Evolutionary conservation across 345 rosid species (phyloP).

Genomic region (Lumnitzera racemosa): DNA sequence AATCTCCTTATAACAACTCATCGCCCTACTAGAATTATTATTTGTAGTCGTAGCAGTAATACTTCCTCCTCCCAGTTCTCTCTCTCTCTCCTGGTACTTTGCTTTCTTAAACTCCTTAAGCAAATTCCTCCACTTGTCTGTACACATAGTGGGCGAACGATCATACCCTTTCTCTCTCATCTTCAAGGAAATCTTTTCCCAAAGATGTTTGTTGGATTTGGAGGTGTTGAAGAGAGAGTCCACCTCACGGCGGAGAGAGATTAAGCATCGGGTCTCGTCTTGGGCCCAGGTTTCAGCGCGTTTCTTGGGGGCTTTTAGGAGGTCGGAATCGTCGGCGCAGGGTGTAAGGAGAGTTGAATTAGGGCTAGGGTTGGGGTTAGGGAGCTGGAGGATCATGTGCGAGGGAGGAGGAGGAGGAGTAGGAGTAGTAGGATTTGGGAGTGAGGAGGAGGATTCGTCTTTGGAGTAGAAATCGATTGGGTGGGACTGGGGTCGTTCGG

Average conservation of each 20-base stretch:
- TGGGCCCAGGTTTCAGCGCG: slow-evolving; percentile 99
- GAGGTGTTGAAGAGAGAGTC: slow-evolving; percentile 90
- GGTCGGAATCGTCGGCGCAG: too few relatives aligned
- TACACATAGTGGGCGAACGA: slow-evolving; percentile 97
- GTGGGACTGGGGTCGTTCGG: slow-evolving; percentile 60
- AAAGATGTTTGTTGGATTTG: slow-evolving; percentile 92
- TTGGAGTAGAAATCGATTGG: slow-evolving; percentile 73
- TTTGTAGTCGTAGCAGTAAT: slow-evolving; percentile 29
- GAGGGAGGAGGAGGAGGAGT: slow-evolving; percentile 33
- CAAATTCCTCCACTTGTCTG: slow-evolving; percentile 98
- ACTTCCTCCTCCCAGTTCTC: slow-evolving; percentile 84
- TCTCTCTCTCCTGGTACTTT: slow-evolving; percentile 62
- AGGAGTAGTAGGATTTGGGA: slow-evolving; percentile 72
- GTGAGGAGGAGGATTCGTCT: slow-evolving; percentile 27
- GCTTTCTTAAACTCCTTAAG: slow-evolving; percentile 95
- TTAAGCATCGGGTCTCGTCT: slow-evolving; percentile 84
- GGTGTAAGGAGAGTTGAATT: neutral
- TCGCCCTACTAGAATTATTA: neutral
- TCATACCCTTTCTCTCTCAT: slow-evolving; percentile 97
- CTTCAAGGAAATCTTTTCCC: slow-evolving; percentile 88
- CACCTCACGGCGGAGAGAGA: slow-evolving; percentile 73
- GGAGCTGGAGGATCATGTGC: slow-evolving; percentile 73
- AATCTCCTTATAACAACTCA: slow-evolving; percentile 49
- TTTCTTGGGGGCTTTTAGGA: slow-evolving; percentile 59
- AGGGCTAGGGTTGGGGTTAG: slow-evolving; percentile 53